phyloP scores from a whole-genome alignment of 2,329 filamentous ascomycete genomes.

The Calonectria hawksworthii region DNA sequence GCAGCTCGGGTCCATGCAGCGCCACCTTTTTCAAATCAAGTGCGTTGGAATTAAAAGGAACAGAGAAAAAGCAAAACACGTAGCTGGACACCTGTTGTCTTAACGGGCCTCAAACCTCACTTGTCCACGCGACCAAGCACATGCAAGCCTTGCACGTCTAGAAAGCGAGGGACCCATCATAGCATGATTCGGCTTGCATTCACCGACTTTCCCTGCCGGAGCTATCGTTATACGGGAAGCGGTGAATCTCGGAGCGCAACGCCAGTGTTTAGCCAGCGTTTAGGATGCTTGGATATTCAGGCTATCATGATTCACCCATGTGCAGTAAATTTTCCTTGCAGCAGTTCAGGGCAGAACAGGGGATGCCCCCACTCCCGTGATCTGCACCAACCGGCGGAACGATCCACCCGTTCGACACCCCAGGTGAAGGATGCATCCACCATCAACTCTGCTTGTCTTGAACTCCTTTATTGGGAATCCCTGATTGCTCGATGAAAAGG shows the following conservation, averaged over 20 bases:
- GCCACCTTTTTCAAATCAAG: background rate
- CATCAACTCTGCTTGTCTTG: background rate
- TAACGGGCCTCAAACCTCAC: conserved; percentile 9
- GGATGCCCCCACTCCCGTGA: conserved; percentile 40
- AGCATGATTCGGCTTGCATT: conserved; percentile 32
- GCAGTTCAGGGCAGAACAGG: conserved; percentile 39
- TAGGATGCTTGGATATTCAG: background rate
- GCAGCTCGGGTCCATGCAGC: background rate
- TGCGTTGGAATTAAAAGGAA: background rate
- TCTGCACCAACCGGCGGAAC: conserved; percentile 22
- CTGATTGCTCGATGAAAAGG: background rate
- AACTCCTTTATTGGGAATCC: background rate
- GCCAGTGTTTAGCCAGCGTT: conserved; percentile 6
- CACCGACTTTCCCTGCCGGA: conserved; percentile 38
- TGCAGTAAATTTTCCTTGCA: conserved; percentile 33
- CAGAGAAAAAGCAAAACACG: background rate
- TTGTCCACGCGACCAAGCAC: conserved; percentile 28
- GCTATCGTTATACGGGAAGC: conserved; percentile 21
- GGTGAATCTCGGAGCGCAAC: conserved; percentile 31
- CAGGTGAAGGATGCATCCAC: conserved; percentile 4
- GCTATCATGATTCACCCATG: conserved; percentile 9
- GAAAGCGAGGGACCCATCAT: conserved; percentile 27
- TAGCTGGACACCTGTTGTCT: conserved; percentile 5
- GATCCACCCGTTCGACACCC: conserved; percentile 34
- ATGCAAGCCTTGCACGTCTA: conserved; percentile 28